Evolutionary conservation across 805 yeast genomes (phyloP), one percentile per base, ranked within the genome.

Genomic region (Barnettozyma populi): DNA sequence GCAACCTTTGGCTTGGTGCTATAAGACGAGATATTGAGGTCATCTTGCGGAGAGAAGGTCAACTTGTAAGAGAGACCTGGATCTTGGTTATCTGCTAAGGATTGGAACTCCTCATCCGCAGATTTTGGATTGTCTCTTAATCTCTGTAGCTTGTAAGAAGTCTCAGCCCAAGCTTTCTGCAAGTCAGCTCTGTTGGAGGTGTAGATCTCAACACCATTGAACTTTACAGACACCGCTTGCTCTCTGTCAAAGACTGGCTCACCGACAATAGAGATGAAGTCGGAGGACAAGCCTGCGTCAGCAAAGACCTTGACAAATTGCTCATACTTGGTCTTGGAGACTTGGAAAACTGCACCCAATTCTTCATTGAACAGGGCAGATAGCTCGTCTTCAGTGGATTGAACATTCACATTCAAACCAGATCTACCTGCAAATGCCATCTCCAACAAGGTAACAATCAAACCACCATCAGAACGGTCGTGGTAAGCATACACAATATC

Each of bases 371-470:
- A 94, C 60, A 90, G 71, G 31, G 75, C 72, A 13, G 83, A 68
- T 46, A 81, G 71, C 11, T 72, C 67, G 51, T 35, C 41, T 21
- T 60, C 61, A 20, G 61, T 55, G 16, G 61, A 57, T 10, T 70
- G 64, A 35, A 84, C 51, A 34, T 69, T 64, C 46, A 90, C 69
- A 45, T 81, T 76, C 49, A 90, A 64, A 54, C 99, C 99, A 45
- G 81, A 78, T 71, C 97, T 82, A 29, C 92, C 90, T 40, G 98
- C 96, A 70, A 94, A 94, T 0, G 97, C 96, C 98, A 94, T 94
- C 72, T 94, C 99, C 39, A 85, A 70, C 41, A 87, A 72, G 9
- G 98, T 83, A 39, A 86, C 82, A 49, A 90, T 71, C 62, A 92
- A 73, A 63, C 99, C 99, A 76, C 99, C 99, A 67, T 94, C 99